Percentiles rank a stretch among this genome's conserved stretches.
These are phyloP conservation scores for Hypoxylon trugodes DNA, from an alignment of 495 filamentous ascomycete species.

Conservation along the genomic window DNA sequence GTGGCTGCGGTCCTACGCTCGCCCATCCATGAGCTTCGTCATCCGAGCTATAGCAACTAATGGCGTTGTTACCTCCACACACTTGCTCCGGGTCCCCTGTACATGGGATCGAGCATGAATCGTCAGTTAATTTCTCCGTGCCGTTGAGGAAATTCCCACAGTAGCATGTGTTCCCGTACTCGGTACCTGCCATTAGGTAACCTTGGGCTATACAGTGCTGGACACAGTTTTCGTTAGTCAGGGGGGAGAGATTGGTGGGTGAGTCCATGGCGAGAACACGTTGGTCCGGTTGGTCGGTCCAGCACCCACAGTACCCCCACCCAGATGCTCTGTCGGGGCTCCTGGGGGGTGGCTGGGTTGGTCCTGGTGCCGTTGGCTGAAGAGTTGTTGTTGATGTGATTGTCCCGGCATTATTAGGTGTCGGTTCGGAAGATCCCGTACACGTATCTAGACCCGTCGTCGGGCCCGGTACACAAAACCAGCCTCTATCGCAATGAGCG, in stretches of 20 bases:
- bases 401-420: constrained; percentile 20
- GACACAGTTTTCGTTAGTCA: constrained; percentile 68
- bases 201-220: constrained; percentile 61
- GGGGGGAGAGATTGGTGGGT: constrained; percentile 52
- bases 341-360: constrained; percentile 17
- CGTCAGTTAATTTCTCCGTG: constrained; percentile 52
- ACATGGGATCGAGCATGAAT: constrained; percentile 54
- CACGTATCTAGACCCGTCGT: constrained; percentile 28
- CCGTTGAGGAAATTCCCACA: constrained; percentile 62
- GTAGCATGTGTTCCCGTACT: constrained; percentile 72
- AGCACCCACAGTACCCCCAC: constrained; percentile 68
- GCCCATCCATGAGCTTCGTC: constrained; percentile 46
- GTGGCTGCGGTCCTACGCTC: constrained; percentile 39
- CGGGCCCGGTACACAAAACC: constrained; percentile 50
- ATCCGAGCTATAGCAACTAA: constrained; percentile 52
- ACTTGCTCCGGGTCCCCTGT: constrained; percentile 52
- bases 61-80: constrained; percentile 57
- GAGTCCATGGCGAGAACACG: constrained; percentile 61
- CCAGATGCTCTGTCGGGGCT: constrained; percentile 40
- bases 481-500: constrained; percentile 49
- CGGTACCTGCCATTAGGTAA: constrained; percentile 66
- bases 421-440: constrained; percentile 15
- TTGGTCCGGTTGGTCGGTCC: constrained; percentile 56
- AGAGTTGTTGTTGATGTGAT: constrained; percentile 20
- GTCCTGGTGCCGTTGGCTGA: constrained; percentile 3